Evolutionary conservation across 176 grass and related monocot genomes (phyloP).

Genomic region (Chrysopogon serrulatus): DNA sequence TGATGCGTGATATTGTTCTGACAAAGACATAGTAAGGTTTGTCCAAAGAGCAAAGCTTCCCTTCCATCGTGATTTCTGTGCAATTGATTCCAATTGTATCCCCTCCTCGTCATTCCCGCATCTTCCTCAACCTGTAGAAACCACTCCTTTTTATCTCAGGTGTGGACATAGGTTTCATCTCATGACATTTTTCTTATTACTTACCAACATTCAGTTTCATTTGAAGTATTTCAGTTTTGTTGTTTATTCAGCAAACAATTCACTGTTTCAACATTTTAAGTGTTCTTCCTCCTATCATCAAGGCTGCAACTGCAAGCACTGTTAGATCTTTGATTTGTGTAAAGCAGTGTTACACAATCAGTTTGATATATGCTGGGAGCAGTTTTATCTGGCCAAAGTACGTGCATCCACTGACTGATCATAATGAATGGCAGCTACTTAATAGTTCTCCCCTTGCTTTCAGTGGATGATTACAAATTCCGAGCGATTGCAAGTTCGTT

Average conservation of each 20-base stretch:
- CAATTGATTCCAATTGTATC: not conserved
- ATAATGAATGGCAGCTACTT: not conserved
- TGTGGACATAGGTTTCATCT: not conserved
- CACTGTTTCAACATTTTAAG: not conserved
- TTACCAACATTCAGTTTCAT: not conserved
- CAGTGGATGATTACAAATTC: conserved; percentile 38
- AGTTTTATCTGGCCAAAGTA: not conserved
- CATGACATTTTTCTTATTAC: not conserved
- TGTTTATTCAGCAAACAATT: not conserved
- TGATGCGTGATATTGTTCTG: conserved; percentile 80
- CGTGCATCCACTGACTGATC: not conserved
- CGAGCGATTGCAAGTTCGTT: conserved; percentile 21
- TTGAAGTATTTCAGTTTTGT: not conserved
- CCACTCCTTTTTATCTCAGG: not conserved
- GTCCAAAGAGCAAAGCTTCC: conserved; percentile 22
- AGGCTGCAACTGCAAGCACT: conserved; percentile 8
- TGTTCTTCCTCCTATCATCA: not conserved
- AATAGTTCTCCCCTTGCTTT: conserved; percentile 13
- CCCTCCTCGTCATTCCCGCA: not conserved
- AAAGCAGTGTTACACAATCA: not conserved
- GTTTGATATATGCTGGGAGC: not conserved
- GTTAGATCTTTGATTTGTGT: not conserved
- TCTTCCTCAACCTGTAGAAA: not conserved
- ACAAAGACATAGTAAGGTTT: conserved; percentile 57
- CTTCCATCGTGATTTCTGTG: conserved; percentile 4